These are phyloP conservation scores for Aspergillus funiculosus DNA, from an alignment of 495 filamentous ascomycete genomes.

Conservation along the genomic window DNA sequence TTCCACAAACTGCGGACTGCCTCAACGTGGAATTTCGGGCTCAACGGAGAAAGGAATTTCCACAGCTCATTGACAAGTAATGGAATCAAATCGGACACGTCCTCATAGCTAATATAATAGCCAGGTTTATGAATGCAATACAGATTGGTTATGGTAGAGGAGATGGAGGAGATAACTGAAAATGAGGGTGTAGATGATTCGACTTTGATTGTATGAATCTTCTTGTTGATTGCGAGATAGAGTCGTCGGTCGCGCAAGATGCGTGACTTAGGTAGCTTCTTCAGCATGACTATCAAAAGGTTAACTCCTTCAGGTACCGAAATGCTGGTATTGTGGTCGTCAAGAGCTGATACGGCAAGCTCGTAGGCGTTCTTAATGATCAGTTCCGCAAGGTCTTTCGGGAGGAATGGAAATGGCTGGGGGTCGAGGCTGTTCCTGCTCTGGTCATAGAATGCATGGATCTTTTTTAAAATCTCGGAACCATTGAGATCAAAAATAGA, in stretches of 20 bases:
- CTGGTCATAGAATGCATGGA: constrained; percentile 58
- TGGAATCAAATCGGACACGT: constrained; percentile 61
- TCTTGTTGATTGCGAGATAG: constrained; percentile 49
- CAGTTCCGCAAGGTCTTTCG: constrained; percentile 51
- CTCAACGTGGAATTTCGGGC: constrained; percentile 90
- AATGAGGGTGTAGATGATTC: constrained; percentile 33
- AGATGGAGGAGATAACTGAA: constrained; percentile 51
- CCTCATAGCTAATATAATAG: constrained; percentile 46
- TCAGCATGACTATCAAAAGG: constrained; percentile 51
- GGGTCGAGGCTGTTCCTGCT: constrained; percentile 42
- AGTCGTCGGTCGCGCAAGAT: constrained; percentile 49
- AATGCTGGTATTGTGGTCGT: constrained; percentile 18
- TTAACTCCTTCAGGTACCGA: constrained; percentile 39
- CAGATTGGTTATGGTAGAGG: constrained; percentile 55
- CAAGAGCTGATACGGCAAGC: constrained; percentile 41
- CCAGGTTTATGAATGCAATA: constrained; percentile 47
- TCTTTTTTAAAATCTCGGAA: constrained; percentile 51
- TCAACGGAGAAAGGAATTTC: constrained; percentile 69
- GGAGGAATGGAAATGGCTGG: constrained; percentile 51
- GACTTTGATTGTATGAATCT: constrained; percentile 18
- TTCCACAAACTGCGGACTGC: constrained; percentile 81
- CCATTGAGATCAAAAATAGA: constrained; percentile 18
- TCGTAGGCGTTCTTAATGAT: constrained; percentile 56
- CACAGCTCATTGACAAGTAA: constrained; percentile 66
- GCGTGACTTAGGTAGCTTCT: constrained; percentile 51